phyloP scores from a whole-genome alignment of 2,329 filamentous ascomycete species.

The Sporothrix sp. region DNA sequence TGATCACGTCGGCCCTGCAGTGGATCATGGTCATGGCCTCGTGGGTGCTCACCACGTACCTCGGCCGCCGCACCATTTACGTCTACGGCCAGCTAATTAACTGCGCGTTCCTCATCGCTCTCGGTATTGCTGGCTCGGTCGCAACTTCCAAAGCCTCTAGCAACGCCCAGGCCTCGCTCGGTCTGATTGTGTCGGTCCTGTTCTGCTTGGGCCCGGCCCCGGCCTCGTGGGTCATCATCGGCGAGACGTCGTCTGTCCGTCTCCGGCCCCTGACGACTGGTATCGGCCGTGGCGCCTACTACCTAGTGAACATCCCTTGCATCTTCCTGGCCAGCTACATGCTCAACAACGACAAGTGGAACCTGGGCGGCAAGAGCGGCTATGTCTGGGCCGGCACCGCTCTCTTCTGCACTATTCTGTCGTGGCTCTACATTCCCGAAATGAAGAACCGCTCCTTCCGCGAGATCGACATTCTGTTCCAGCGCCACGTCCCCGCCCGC shows the following conservation, averaged over 20 bases:
- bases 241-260: slow-evolving; percentile 29
- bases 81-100: slow-evolving; percentile 15
- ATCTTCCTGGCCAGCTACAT: slow-evolving; percentile 25
- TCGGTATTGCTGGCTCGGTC: slow-evolving; percentile 34
- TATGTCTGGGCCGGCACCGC: slow-evolving; percentile 51
- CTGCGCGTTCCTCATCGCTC: slow-evolving; percentile 15
- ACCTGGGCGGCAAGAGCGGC: slow-evolving; percentile 46
- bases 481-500: slow-evolving; percentile 42
- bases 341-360: slow-evolving; percentile 29
- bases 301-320: slow-evolving; percentile 22
- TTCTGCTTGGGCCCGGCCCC: slow-evolving; percentile 49
- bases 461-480: slow-evolving; percentile 53
- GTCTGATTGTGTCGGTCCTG: slow-evolving; percentile 32
- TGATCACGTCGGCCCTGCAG: slow-evolving; percentile 56
- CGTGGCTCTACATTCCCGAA: slow-evolving; percentile 43
- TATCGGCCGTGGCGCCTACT: slow-evolving; percentile 24
- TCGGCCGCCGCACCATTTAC: slow-evolving; percentile 17
- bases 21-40: slow-evolving; percentile 55
- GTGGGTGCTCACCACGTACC: slow-evolving; percentile 50
- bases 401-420: slow-evolving; percentile 41
- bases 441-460: slow-evolving; percentile 49
- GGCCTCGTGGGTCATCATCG: slow-evolving; percentile 28
- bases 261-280: slow-evolving; percentile 26
- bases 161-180: slow-evolving; percentile 21
- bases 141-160: not conserved